These are phyloP conservation scores for Trypanosomatidae sp. DNA, from an alignment of 208 protist genomes.

Conservation along the genomic window DNA sequence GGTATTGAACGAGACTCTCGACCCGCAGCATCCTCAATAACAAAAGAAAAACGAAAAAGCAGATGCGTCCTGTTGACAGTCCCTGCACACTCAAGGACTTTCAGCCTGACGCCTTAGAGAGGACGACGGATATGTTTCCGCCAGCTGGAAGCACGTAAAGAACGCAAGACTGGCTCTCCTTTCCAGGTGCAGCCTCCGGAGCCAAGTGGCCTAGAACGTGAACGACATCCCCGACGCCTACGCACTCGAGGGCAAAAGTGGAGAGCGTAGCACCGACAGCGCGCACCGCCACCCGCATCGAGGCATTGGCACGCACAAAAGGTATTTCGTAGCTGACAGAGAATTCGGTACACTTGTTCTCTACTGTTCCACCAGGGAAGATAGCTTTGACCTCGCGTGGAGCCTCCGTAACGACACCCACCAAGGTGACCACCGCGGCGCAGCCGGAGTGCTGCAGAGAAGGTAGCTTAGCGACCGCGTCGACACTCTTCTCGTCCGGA, in stretches of 20 bases:
- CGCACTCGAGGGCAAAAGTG: conserved; percentile 43
- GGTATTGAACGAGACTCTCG: too few species aligned
- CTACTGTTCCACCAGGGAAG: conserved; percentile 14
- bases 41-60: too few species aligned
- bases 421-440: conserved; percentile 67
- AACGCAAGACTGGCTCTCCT: conserved; percentile 17
- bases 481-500: conserved; percentile 31
- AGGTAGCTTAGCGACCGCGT: conserved; percentile 37
- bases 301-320: conserved; percentile 29
- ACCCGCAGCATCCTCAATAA: too few species aligned
- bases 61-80: too few species aligned
- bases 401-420: conserved; percentile 35
- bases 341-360: conserved; percentile 47
- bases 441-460: conserved; percentile 39
- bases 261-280: conserved; percentile 55
- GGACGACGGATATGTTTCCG: conserved; percentile 79
- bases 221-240: conserved; percentile 71
- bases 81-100: too few species aligned
- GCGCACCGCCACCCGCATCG: conserved; percentile 47
- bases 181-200: conserved; percentile 11
- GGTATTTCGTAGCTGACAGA: conserved; percentile 60
- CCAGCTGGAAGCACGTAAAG: conserved; percentile 71
- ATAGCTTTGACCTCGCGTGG: conserved; percentile 3
- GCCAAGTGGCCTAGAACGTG: conserved; percentile 83
- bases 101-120: too few species aligned